phyloP scores from a whole-genome alignment of 805 yeast species.

The Cyberlindnera sargentensis region DNA sequence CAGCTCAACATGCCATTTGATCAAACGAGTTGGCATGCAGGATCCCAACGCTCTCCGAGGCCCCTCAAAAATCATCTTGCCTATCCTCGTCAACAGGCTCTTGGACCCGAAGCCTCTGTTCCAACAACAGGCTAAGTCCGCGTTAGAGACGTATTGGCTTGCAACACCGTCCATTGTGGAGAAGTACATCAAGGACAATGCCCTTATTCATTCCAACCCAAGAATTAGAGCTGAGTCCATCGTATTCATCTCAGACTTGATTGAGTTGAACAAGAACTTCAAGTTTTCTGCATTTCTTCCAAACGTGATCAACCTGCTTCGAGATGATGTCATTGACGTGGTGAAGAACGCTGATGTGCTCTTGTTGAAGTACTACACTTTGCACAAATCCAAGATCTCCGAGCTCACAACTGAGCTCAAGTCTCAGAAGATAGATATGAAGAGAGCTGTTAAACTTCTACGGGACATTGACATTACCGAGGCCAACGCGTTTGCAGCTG shows the following conservation, averaged over 20 bases:
- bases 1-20: conserved; percentile 46
- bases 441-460: conserved; percentile 11
- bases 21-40: conserved; percentile 53
- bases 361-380: conserved; percentile 18
- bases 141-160: conserved; percentile 49
- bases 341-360: conserved; percentile 21
- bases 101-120: conserved; percentile 33
- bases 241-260: conserved; percentile 36
- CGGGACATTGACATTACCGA: conserved; percentile 15
- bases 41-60: conserved; percentile 37
- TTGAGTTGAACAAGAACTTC: conserved; percentile 29
- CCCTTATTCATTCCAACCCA: conserved; percentile 33
- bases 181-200: conserved; percentile 34
- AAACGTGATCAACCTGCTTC: conserved; percentile 19
- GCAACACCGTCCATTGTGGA: conserved; percentile 45
- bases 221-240: conserved; percentile 37
- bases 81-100: conserved; percentile 42
- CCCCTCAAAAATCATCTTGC: conserved; percentile 40
- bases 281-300: conserved; percentile 24
- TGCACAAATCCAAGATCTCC: conserved; percentile 12
- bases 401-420: conserved; percentile 18
- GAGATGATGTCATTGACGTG: conserved; percentile 22
- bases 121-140: conserved; percentile 39
- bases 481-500: conserved; percentile 16
- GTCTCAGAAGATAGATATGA: conserved; percentile 18